Conservation (phyloP, 1,284 basidiomycete genomes). For the Cyathus pygmaeus region DNA sequence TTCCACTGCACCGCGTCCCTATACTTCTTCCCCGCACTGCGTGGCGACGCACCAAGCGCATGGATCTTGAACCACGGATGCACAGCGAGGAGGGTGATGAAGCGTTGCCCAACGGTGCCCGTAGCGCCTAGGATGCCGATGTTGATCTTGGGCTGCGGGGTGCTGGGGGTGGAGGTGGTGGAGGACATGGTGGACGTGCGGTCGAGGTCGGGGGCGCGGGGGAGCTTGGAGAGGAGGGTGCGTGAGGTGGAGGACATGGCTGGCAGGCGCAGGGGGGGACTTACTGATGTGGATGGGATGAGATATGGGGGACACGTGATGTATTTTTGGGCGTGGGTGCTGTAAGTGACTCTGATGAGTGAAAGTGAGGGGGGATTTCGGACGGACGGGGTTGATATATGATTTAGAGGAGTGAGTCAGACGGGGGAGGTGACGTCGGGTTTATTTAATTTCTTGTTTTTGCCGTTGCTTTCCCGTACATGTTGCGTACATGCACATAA, state of each 20-base stretch:
- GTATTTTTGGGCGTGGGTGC: too few species aligned
- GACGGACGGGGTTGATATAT: too few species aligned
- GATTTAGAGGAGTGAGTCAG: too few species aligned
- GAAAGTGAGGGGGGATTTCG: too few species aligned
- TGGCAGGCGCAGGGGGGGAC: constrained; percentile 13
- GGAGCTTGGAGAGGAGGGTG: not conserved
- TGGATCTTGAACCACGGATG: constrained; percentile 95
- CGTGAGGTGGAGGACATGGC: constrained; percentile 20
- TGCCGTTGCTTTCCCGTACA: too few species aligned
- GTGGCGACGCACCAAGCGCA: constrained; percentile 88
- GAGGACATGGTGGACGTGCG: constrained; percentile 35
- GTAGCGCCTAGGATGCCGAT: constrained; percentile 97
- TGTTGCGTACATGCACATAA: too few species aligned
- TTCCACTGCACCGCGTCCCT: constrained; percentile 89
- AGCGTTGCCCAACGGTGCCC: constrained; percentile 95
- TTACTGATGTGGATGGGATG: too few species aligned
- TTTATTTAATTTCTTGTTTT: too few species aligned
- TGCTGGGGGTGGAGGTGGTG: not conserved
- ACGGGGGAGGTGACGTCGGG: too few species aligned
- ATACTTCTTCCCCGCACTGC: constrained; percentile 92
- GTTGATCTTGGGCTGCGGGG: constrained; percentile 58
- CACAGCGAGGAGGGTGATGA: constrained; percentile 87
- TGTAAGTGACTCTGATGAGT: too few species aligned
- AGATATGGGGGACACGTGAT: too few species aligned
- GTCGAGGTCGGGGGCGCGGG: constrained; percentile 21